Conservation (phyloP, 176 grass and related monocot species). For the Aegilops longissima region DNA sequence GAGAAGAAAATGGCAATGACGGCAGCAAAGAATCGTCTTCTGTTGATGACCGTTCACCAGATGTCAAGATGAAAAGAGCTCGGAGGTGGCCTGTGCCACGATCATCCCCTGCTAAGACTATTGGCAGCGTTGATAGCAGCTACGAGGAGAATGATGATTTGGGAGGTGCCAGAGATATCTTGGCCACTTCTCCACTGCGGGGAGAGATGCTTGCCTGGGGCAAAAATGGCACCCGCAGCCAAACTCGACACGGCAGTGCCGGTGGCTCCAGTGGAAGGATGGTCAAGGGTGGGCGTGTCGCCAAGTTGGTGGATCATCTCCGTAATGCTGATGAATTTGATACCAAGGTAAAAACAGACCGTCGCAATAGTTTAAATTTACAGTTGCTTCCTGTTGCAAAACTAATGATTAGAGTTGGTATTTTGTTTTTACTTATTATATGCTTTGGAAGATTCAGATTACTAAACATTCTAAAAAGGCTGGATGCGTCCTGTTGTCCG, state of each 20-base stretch:
- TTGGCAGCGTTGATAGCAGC: slow-evolving; percentile 35
- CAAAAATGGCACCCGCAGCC: slow-evolving; percentile 80
- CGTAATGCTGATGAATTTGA: slow-evolving; percentile 66
- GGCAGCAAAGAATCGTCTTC: slow-evolving; percentile 78
- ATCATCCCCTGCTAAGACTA: slow-evolving; percentile 55
- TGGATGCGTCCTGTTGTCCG: not conserved
- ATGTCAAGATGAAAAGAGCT: slow-evolving; percentile 65
- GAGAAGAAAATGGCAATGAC: slow-evolving; percentile 64
- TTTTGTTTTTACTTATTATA: not conserved
- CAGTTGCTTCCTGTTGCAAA: not conserved
- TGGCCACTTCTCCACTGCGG: slow-evolving; percentile 57
- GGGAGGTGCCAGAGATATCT: slow-evolving; percentile 52
- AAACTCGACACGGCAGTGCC: slow-evolving; percentile 61
- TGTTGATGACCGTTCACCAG: slow-evolving; percentile 68
- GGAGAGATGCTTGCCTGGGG: slow-evolving; percentile 92
- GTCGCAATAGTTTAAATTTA: not conserved
- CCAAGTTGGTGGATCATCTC: slow-evolving; percentile 62
- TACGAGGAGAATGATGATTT: slow-evolving; percentile 58
- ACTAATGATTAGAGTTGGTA: not conserved
- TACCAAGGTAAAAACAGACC: slow-evolving; percentile 47
- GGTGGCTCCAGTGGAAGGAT: slow-evolving; percentile 60
- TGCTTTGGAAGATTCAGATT: slow-evolving; percentile 11
- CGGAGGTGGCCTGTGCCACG: slow-evolving; percentile 51
- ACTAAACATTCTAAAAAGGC: not conserved
- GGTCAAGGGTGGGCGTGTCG: slow-evolving; percentile 56